phyloP scores from a whole-genome alignment of 2,329 filamentous ascomycete genomes.

The Dactylella cylindrospora region DNA sequence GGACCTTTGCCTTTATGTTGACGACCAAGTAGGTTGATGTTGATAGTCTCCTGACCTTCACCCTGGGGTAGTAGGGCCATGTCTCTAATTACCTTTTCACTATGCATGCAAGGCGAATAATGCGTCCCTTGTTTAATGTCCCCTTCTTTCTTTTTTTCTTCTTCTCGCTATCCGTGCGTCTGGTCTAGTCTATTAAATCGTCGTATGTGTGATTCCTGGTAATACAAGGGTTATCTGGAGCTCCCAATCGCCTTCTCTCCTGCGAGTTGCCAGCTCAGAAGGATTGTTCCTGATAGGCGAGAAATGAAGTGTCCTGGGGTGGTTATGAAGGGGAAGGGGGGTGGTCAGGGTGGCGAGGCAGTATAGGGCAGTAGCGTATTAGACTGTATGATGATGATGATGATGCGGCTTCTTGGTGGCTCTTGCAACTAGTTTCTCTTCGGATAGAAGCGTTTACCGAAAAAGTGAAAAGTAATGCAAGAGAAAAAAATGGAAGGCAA shows the following conservation, averaged over 20 bases:
- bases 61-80: slow-evolving; percentile 25
- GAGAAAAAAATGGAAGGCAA: no score
- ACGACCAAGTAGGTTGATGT: slow-evolving; percentile 12
- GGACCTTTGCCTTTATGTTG: slow-evolving; percentile 4
- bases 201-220: slow-evolving; percentile 19
- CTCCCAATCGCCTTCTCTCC: slow-evolving; percentile 13
- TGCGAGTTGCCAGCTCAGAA: slow-evolving; percentile 40
- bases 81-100: slow-evolving; percentile 19
- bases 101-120: slow-evolving; percentile 23
- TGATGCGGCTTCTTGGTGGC: not conserved
- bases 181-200: slow-evolving; percentile 8
- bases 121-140: no score
- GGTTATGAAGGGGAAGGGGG: no score
- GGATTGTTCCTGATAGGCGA: slow-evolving; percentile 35
- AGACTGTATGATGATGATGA: not conserved
- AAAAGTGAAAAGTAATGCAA: no score
- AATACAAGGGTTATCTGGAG: slow-evolving; percentile 35
- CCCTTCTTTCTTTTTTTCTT: slow-evolving; percentile 11
- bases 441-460: slow-evolving; percentile 19
- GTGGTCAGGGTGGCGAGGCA: not conserved
- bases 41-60: slow-evolving; percentile 22
- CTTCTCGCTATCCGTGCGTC: slow-evolving; percentile 9
- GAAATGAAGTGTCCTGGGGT: slow-evolving; percentile 7
- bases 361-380: not conserved
- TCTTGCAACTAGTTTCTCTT: no score